Percentiles rank a stretch among this genome's conserved stretches.
phyloP scores from a whole-genome alignment of 78 protist species.

The Dictyostelium brefeldianum region DNA sequence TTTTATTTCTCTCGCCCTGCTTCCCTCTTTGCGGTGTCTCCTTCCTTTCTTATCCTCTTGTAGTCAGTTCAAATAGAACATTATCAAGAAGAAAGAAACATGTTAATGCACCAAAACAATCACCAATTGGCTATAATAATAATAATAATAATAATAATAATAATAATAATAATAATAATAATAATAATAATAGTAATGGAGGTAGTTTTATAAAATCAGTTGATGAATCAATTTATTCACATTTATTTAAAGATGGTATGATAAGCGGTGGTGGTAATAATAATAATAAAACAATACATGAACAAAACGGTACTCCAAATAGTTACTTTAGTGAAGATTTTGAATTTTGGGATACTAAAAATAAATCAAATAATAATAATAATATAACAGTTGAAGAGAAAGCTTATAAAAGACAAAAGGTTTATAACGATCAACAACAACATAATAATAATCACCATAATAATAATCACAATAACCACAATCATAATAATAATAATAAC shows the following conservation, averaged over 20 bases:
- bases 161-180: not conserved
- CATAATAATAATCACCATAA: not conserved
- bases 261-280: not conserved
- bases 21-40: not conserved
- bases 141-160: not conserved
- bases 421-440: not conserved
- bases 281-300: not conserved
- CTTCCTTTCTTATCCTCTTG: too few relatives aligned
- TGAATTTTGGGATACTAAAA: slow-evolving; percentile 11
- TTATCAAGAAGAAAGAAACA: slow-evolving; percentile 36
- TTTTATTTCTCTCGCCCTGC: not conserved
- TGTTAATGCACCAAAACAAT: slow-evolving; percentile 2
- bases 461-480: not conserved
- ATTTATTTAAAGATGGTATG: slow-evolving; percentile 10
- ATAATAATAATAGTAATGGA: not conserved
- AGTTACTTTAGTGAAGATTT: slow-evolving; percentile 15
- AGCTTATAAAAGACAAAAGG: not conserved
- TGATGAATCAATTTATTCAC: slow-evolving; percentile 27
- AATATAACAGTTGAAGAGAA: not conserved
- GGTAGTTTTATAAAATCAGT: slow-evolving; percentile 19
- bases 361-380: not conserved
- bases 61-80: not conserved
- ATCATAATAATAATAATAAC: not conserved
- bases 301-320: slow-evolving; percentile 14
- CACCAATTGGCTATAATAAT: not conserved